These are phyloP conservation scores for Aspergillus sclerotioniger DNA, from an alignment of 495 filamentous ascomycete genomes.

Conservation along the genomic window DNA sequence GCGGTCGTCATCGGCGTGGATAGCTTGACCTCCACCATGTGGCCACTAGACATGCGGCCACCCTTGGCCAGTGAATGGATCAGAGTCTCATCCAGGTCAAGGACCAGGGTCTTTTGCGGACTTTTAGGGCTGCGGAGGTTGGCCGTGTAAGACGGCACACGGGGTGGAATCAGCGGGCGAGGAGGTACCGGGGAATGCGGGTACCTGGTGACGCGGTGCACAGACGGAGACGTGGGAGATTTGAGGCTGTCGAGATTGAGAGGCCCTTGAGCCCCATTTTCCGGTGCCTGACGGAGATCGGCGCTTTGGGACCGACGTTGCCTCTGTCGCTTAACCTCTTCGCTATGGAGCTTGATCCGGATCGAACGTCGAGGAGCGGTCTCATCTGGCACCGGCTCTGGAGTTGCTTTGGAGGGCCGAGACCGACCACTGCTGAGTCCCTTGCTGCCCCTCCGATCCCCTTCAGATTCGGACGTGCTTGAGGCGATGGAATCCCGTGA, in stretches of 20 bases:
- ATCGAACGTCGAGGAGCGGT: constrained; percentile 74
- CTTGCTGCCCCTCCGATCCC: constrained; percentile 31
- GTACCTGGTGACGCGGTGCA: constrained; percentile 74
- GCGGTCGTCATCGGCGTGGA: constrained; percentile 59
- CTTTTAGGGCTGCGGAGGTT: constrained; percentile 43
- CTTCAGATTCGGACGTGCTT: constrained; percentile 50
- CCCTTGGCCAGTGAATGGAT: constrained; percentile 98
- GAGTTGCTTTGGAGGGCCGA: constrained; percentile 48
- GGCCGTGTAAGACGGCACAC: constrained; percentile 77
- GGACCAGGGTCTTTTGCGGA: constrained; percentile 83
- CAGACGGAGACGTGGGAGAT: constrained; percentile 84
- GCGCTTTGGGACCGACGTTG: constrained; percentile 40
- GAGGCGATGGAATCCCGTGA: constrained; percentile 43
- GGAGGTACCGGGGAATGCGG: constrained; percentile 86
- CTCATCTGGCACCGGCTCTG: constrained; percentile 52
- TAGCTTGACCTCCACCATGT: constrained; percentile 98
- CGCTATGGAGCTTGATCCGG: constrained; percentile 85
- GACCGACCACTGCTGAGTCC: constrained; percentile 25
- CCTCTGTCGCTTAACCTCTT: constrained; percentile 63
- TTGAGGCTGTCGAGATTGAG: constrained; percentile 57
- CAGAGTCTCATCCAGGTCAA: constrained; percentile 94
- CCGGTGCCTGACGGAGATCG: constrained; percentile 32
- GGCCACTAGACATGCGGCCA: constrained; percentile 90
- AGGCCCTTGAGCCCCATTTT: constrained; percentile 31
- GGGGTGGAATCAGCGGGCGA: constrained; percentile 80